These are phyloP conservation scores for Ustilago curta DNA, from an alignment of 1,284 basidiomycete species.

Conservation along the genomic window DNA sequence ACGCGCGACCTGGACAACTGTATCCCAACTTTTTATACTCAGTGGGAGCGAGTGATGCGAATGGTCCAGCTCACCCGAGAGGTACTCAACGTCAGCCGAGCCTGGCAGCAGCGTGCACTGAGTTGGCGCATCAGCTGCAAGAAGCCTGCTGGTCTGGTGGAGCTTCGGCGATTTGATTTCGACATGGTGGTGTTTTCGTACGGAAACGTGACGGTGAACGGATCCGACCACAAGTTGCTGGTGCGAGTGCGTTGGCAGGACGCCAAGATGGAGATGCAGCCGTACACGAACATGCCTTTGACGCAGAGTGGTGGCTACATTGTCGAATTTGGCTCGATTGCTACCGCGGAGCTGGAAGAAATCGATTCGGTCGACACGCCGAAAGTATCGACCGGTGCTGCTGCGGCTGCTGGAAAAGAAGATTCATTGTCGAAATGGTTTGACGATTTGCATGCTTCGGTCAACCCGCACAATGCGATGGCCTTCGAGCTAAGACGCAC, in stretches of 20 bases:
- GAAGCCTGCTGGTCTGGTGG: slow-evolving; percentile 31
- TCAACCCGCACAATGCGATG: slow-evolving; percentile 40
- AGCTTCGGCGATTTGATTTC: slow-evolving; percentile 23
- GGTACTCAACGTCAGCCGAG: slow-evolving; percentile 67
- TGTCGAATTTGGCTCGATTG: slow-evolving; percentile 49
- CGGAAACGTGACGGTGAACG: slow-evolving; percentile 68
- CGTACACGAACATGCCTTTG: slow-evolving; percentile 18
- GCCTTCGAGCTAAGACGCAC: slow-evolving; percentile 47
- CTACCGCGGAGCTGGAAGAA: not conserved
- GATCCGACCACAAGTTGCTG: slow-evolving; percentile 24
- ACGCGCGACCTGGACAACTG: slow-evolving; percentile 86
- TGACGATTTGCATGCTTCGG: slow-evolving; percentile 74
- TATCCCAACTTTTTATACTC: slow-evolving; percentile 86
- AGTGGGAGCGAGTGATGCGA: slow-evolving; percentile 90
- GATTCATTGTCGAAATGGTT: slow-evolving; percentile 81
- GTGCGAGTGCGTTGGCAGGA: slow-evolving; percentile 52
- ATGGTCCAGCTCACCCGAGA: slow-evolving; percentile 91
- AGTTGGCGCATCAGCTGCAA: slow-evolving; percentile 30
- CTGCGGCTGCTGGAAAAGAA: slow-evolving; percentile 59
- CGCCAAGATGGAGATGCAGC: slow-evolving; percentile 31
- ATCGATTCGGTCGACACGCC: slow-evolving; percentile 62
- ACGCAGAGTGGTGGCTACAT: slow-evolving; percentile 39
- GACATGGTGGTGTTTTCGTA: slow-evolving; percentile 71
- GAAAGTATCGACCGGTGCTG: not conserved
- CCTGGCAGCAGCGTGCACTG: slow-evolving; percentile 46